These are phyloP conservation scores for Salix purpurea DNA, from an alignment of 345 rosid species.

Conservation along the genomic window DNA sequence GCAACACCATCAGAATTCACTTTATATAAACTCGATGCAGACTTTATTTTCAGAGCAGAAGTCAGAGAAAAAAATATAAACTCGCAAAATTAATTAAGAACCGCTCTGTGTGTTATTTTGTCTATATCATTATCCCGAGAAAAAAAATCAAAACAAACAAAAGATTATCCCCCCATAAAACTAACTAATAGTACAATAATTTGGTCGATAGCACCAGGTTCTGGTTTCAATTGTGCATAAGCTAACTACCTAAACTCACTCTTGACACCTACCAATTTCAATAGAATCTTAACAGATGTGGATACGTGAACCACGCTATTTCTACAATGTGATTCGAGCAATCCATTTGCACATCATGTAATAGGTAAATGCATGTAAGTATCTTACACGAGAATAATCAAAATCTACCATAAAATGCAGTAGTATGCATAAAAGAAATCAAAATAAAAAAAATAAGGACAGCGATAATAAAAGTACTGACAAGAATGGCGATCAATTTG, in stretches of 20 bases:
- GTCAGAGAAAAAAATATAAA: neutral
- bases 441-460: neutral
- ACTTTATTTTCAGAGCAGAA: neutral
- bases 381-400: neutral
- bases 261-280: neutral
- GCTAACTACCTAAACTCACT: neutral
- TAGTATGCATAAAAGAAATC: neutral
- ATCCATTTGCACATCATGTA: neutral
- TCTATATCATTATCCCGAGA: neutral
- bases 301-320: neutral
- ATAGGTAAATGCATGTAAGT: neutral
- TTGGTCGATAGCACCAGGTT: neutral
- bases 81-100: neutral
- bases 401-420: neutral
- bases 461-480: slow-evolving; percentile 30
- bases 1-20: neutral
- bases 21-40: neutral
- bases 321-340: neutral
- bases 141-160: neutral
- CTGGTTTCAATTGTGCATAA: neutral
- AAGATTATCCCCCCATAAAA: neutral
- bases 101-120: neutral
- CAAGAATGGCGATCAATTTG: slow-evolving; percentile 78
- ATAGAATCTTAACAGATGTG: neutral
- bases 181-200: neutral